Evolutionary conservation across 306 rosid genomes (phyloP), one percentile per base, ranked within the genome.

Genomic region (Trifolium dubium): DNA sequence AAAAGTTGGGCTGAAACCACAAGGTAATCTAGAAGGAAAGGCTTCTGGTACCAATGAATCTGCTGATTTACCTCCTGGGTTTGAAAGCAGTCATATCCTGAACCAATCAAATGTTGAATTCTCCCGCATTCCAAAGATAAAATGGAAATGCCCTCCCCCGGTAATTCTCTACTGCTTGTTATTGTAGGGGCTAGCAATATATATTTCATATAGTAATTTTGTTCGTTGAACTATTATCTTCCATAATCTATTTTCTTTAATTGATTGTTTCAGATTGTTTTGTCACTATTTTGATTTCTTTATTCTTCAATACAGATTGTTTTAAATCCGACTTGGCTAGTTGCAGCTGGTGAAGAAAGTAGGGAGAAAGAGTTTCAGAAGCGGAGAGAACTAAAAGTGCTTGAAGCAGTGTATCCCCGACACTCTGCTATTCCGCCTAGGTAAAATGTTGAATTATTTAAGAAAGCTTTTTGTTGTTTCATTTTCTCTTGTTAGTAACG

Each of bases 321-420:
- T 49, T n/a, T 81, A 82, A 77, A 69, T 75, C 8, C 31, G 49
- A 17, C 54, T 30, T 92, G 98, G 97, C 60, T 0, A 4, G 85
- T 93, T 17, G 90, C 67, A 2, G 85, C 88, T 4, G 98, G 97
- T 8, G 92, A 91, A 77, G 88, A 88, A 76, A 91, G 98, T 73
- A 71, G 23, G 60, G 98, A 91, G 72, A 80, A 40, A 39, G 71
- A 80, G 37, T 64, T 65, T 59, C 89, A 91, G 80, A 86, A 83
- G 64, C 46, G 10, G 19, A 86, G 98, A 69, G 93, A 84, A 79
- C 29, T 65, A 71, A 78, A 83, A 70, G 87, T 85, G 75, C 90
- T 90, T 17, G 98, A 93, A 85, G 96, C 92, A 18, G 71, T 85
- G 71, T 91, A 89, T 81, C 97, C 98, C 5, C 80, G 93, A 23